These are phyloP conservation scores for Paradendryphiella salina DNA, from an alignment of 2,329 filamentous ascomycete species.

Conservation along the genomic window DNA sequence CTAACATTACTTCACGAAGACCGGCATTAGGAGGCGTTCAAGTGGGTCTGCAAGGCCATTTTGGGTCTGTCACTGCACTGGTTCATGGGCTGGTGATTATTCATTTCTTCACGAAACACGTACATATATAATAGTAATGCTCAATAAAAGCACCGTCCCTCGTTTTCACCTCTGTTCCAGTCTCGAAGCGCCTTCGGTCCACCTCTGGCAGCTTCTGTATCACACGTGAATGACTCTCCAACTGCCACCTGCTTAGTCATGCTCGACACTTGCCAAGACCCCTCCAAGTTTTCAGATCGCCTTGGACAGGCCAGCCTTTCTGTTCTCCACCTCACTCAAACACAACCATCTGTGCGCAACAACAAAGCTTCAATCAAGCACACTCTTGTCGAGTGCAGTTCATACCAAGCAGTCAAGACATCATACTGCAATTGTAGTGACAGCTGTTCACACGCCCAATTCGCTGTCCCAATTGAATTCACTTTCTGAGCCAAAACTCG, in stretches of 20 bases:
- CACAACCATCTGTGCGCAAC: slow-evolving; percentile 16
- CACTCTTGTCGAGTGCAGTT: slow-evolving; percentile 16
- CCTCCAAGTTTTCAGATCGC: slow-evolving; percentile 11
- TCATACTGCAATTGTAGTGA: slow-evolving; percentile 17
- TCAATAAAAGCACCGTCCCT: neutral
- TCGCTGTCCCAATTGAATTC: slow-evolving; percentile 28
- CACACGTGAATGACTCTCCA: neutral
- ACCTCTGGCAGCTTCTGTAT: too few relatives aligned
- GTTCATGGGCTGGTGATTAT: neutral
- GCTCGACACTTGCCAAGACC: slow-evolving; percentile 8
- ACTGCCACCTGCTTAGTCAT: slow-evolving; percentile 1
- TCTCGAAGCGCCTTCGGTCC: neutral
- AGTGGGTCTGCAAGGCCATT: slow-evolving; percentile 3
- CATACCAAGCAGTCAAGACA: slow-evolving; percentile 16
- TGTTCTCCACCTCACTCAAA: slow-evolving; percentile 14
- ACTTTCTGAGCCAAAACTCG: slow-evolving; percentile 27
- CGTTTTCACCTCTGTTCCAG: neutral
- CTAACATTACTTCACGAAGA: slow-evolving; percentile 7
- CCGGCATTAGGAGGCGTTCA: slow-evolving; percentile 16
- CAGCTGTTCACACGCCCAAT: slow-evolving; percentile 19
- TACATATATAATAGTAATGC: slow-evolving; percentile 15
- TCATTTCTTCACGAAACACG: slow-evolving; percentile 4
- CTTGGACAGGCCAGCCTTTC: slow-evolving; percentile 4
- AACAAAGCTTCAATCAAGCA: slow-evolving; percentile 21
- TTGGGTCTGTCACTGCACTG: slow-evolving; percentile 1